These are phyloP conservation scores for Agarophyton chilense DNA, from an alignment of 23 red algal genomes.

Conservation along the genomic window DNA sequence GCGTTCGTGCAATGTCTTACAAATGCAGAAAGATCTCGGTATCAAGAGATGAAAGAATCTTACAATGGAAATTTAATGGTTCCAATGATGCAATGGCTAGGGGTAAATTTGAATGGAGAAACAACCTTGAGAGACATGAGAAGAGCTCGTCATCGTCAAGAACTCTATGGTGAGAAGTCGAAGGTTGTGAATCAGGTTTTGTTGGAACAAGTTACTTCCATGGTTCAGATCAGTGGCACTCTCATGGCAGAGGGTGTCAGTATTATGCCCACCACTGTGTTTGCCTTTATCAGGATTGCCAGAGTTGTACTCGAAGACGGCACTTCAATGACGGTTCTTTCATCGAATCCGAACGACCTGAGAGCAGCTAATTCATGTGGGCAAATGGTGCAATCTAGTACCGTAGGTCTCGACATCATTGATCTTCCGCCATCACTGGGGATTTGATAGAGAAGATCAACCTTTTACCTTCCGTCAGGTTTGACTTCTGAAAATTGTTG, in stretches of 20 bases:
- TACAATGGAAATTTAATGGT: conserved; percentile 2
- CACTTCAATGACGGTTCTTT: not conserved
- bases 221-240: conserved; percentile 13
- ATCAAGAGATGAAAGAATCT: not conserved
- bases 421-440: not conserved
- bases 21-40: not conserved
- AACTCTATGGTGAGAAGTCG: not conserved
- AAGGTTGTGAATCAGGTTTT: not conserved
- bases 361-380: conserved; percentile 21
- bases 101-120: not conserved
- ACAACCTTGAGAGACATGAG: not conserved
- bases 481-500: too few relatives aligned
- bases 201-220: not conserved
- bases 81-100: conserved; percentile 20
- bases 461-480: too few relatives aligned
- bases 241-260: conserved; percentile 13
- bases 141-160: not conserved
- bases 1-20: not conserved
- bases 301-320: conserved; percentile 24
- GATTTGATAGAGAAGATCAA: not conserved
- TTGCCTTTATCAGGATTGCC: conserved; percentile 44
- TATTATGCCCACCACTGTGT: conserved; percentile 25
- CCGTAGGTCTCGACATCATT: not conserved
- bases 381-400: not conserved
- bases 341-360: conserved; percentile 23